Percentiles rank a stretch among this genome's conserved stretches.
Evolutionary conservation across 371 early-diverging fungal genomes (phyloP).

Genomic region (Mycotypha africana): DNA sequence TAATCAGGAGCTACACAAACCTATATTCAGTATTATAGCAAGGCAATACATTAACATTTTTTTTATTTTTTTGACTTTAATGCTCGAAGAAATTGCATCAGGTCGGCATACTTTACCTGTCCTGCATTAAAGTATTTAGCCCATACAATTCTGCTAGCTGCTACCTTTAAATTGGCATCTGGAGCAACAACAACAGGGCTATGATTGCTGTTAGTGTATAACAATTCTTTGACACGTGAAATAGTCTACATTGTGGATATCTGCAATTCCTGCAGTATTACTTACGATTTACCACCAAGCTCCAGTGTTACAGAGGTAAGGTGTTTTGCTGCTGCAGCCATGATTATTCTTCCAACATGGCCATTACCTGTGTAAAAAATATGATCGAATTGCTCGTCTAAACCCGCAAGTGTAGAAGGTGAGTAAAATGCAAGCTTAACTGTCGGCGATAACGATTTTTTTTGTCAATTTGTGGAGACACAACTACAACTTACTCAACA

Average conservation of each 20-base stretch:
- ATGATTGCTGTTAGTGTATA: conserved; percentile 1
- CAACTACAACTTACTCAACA: conserved; percentile 65
- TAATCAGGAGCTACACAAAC: conserved; percentile 89
- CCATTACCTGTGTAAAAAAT: conserved; percentile 92
- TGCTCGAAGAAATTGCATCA: not conserved
- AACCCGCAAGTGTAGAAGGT: too few species aligned
- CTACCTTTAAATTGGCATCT: conserved; percentile 57
- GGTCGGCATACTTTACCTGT: too few species aligned
- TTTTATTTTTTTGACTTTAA: too few species aligned
- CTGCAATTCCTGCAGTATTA: not conserved
- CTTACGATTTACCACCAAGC: conserved; percentile 78
- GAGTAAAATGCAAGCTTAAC: too few species aligned
- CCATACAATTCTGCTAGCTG: conserved; percentile 72
- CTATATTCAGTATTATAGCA: conserved; percentile 22
- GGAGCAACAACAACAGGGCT: conserved; percentile 71
- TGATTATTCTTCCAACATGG: conserved; percentile 74
- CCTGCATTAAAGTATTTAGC: conserved; percentile 79
- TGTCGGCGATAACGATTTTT: too few species aligned
- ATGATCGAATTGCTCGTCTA: conserved; percentile 68
- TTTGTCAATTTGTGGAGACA: too few species aligned
- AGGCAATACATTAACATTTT: too few species aligned
- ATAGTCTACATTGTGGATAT: not conserved
- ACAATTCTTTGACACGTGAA: too few species aligned
- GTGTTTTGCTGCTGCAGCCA: conserved; percentile 71
- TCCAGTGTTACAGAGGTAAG: conserved; percentile 82